phyloP scores from a whole-genome alignment of 106 monocot genomes.

The Allium sativum region DNA sequence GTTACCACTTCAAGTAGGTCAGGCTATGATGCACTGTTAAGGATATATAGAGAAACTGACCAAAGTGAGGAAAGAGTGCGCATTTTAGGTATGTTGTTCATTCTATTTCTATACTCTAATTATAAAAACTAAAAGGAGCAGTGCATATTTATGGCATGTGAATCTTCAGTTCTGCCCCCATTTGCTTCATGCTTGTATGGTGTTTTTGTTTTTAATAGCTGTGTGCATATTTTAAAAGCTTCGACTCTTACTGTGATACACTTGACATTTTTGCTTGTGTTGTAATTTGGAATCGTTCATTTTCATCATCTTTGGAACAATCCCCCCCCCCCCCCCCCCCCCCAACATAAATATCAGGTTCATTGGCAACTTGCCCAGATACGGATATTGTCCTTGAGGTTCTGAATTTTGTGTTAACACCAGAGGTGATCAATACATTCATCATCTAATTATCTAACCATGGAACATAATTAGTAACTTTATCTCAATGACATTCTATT shows the following conservation, averaged over 20 bases:
- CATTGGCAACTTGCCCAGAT: conserved; percentile 56
- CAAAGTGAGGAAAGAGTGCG: conserved; percentile 72
- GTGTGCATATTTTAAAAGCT: too few relatives aligned
- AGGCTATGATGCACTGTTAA: conserved; percentile 73
- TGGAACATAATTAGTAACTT: background rate
- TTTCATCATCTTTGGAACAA: too few relatives aligned
- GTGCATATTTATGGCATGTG: too few relatives aligned
- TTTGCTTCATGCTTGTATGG: background rate
- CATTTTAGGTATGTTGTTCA: conserved; percentile 40
- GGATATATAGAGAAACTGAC: conserved; percentile 64
- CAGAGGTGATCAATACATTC: conserved; percentile 34
- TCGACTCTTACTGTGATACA: too few relatives aligned
- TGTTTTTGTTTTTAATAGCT: background rate
- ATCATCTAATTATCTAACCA: too few relatives aligned
- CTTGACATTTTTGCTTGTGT: too few relatives aligned
- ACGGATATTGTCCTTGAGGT: conserved; percentile 64
- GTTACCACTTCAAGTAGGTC: conserved; percentile 43
- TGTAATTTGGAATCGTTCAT: too few relatives aligned
- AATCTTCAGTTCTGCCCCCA: too few relatives aligned
- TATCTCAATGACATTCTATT: conserved; percentile 1
- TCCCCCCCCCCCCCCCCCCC: background rate
- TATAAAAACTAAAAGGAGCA: background rate
- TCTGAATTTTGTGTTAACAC: conserved; percentile 55
- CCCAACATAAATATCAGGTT: conserved; percentile 37
- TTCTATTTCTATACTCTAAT: background rate